Evolutionary conservation across 1,284 basidiomycete species (phyloP).

Genomic region (Hymenochaete sp.): DNA sequence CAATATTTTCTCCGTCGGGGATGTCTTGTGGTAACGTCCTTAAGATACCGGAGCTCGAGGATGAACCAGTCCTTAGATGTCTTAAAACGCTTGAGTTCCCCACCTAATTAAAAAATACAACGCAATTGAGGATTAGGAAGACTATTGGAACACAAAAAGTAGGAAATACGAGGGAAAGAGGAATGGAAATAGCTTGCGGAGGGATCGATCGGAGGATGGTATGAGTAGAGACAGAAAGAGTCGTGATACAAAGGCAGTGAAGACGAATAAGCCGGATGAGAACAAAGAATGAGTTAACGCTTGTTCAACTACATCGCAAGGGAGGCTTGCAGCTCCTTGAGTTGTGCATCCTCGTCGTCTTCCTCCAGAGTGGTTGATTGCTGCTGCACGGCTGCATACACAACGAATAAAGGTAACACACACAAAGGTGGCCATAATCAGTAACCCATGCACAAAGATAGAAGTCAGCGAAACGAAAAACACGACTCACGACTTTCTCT

Average conservation of each 20-base stretch:
- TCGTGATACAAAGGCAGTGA: constrained; percentile 7
- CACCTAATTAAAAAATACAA: too few species aligned
- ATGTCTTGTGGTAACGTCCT: too few species aligned
- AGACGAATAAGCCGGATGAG: constrained; percentile 1
- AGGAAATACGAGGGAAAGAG: constrained; percentile 9
- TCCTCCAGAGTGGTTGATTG: constrained; percentile 52
- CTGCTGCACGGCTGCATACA: neutral
- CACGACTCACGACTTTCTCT: constrained; percentile 46
- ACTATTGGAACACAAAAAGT: neutral
- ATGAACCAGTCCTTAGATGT: too few species aligned
- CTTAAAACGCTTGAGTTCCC: too few species aligned
- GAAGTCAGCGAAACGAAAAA: too few species aligned
- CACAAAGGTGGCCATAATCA: too few species aligned
- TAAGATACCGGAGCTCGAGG: too few species aligned
- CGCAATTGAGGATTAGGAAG: neutral
- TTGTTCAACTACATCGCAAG: constrained; percentile 63
- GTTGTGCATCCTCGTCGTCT: constrained; percentile 89
- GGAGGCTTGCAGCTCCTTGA: constrained; percentile 87
- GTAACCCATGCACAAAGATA: too few species aligned
- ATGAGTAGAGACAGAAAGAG: constrained; percentile 19
- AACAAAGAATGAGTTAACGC: constrained; percentile 11
- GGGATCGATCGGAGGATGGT: constrained; percentile 21
- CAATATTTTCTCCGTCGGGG: too few species aligned
- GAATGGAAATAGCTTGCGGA: constrained; percentile 17
- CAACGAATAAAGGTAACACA: too few species aligned